Base-by-base conservation (phyloP, 768 basidiomycete genomes). In the Russula foetens region DNA sequence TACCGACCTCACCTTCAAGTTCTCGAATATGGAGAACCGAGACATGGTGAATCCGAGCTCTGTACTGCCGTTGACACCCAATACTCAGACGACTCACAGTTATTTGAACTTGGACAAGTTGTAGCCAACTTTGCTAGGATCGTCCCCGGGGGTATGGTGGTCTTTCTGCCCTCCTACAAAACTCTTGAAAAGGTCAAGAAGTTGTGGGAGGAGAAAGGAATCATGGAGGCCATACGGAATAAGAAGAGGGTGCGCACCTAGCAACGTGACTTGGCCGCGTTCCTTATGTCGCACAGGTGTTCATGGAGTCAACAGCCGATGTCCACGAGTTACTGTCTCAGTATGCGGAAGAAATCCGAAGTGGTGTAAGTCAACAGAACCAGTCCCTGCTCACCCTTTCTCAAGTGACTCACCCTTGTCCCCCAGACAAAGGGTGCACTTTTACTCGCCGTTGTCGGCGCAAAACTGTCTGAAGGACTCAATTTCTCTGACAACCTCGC, bases 391-490 rank as follows among this genome's bases (percentile, higher is more conserved):
- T 14, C 15, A 23, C n/a, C 24, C 15, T 39, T 15, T 5, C n/a
- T 51, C 14, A 38, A 31, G n/a, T 47, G 12, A 47, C 23, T n/a
- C 28, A 7, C 26, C n/a, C 14, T 12, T 12, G 7, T 53, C 19
- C 8, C 26, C 6, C 38, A 69, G 68, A 72, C 63, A 63, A 56
- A 72, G 0, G 93, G 93, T 17, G 91, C 92, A 3, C 71, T 99
- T 41, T 75, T 99, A 5, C 86, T 98, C 57, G 96, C 97, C 2
- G 97, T 98, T 11, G 87, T 98, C 28, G 95, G 95, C 19, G 96
- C 94, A 28, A 98, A 98, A 70, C 80, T 99, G n/a, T 95, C 92
- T 0, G 97, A 99, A 73, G 96, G 95, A 8, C 77, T 83, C 63
- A 83, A 83, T 69, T 82, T 82, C 66, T 68, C 76, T 0, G 74